A percentile compares a stretch with the other conserved stretches of the same genome.
Conservation (phyloP, 805 yeast species). For the Wickerhamiella allomyrinae region DNA sequence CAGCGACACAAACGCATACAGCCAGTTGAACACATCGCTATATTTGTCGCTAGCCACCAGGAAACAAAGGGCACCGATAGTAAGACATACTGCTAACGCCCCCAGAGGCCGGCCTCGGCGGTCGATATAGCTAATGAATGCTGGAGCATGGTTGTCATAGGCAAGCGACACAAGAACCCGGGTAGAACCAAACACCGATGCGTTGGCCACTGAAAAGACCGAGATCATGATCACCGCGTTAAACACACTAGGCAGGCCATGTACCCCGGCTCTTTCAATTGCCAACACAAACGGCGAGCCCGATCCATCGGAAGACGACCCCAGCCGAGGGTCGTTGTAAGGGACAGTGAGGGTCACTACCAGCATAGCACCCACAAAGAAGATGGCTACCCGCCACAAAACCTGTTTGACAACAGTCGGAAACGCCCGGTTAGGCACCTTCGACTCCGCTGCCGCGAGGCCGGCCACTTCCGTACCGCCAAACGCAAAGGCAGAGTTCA, state of each 20-base stretch:
- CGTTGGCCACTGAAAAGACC: constrained; percentile 67
- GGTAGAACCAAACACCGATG: constrained; percentile 54
- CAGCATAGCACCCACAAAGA: constrained; percentile 47
- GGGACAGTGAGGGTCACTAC: constrained; percentile 58
- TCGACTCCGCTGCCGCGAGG: constrained; percentile 60
- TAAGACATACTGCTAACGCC: constrained; percentile 36
- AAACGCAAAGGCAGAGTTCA: constrained; percentile 48
- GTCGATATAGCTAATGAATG: constrained; percentile 51
- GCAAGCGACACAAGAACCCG: constrained; percentile 54
- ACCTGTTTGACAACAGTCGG: constrained; percentile 61
- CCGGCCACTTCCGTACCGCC: constrained; percentile 60
- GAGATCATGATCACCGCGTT: constrained; percentile 66
- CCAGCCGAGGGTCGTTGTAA: constrained; percentile 37
- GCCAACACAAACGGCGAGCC: constrained; percentile 84
- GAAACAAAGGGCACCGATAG: constrained; percentile 41
- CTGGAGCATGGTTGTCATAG: constrained; percentile 48
- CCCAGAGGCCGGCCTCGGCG: constrained; percentile 63
- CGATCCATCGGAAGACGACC: constrained; percentile 32
- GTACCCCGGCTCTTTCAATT: constrained; percentile 48
- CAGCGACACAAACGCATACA: constrained; percentile 18
- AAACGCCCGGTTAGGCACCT: constrained; percentile 51
- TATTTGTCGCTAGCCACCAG: constrained; percentile 40
- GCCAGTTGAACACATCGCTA: constrained; percentile 19
- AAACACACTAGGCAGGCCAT: constrained; percentile 56
- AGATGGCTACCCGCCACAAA: constrained; percentile 51